phyloP scores from a whole-genome alignment of 768 basidiomycete genomes.

The Omphalotus guepiniiformis region DNA sequence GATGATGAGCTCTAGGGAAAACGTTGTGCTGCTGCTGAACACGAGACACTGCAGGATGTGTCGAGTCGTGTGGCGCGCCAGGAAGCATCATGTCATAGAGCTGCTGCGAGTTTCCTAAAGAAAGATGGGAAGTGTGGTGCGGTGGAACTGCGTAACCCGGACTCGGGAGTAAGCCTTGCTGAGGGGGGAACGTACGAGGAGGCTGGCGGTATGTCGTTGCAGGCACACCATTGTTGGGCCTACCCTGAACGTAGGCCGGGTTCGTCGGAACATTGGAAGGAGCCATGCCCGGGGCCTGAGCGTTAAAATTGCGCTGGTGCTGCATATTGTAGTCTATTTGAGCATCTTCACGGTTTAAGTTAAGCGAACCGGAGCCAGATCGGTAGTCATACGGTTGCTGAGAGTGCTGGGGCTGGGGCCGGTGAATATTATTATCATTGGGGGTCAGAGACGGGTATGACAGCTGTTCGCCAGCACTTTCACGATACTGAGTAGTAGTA shows the following conservation, averaged over 20 bases:
- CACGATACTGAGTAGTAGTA: constrained; percentile 29
- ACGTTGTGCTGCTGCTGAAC: constrained; percentile 76
- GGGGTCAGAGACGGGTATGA: constrained; percentile 68
- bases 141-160: constrained; percentile 44
- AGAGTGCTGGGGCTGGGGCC: constrained; percentile 46
- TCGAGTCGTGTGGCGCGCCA: constrained; percentile 43
- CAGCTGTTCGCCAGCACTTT: constrained; percentile 33
- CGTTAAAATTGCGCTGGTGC: constrained; percentile 54
- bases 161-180: constrained; percentile 43
- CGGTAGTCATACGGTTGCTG: too few relatives aligned
- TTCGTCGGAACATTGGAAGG: constrained; percentile 22
- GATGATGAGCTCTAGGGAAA: constrained; percentile 73
- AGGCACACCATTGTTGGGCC: constrained; percentile 44
- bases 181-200: constrained; percentile 55
- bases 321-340: constrained; percentile 52
- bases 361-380: constrained; percentile 17
- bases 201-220: constrained; percentile 57
- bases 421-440: constrained; percentile 41
- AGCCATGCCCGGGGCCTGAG: constrained; percentile 34
- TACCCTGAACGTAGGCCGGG: constrained; percentile 47
- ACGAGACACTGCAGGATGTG: constrained; percentile 63
- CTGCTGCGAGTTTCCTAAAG: constrained; percentile 71
- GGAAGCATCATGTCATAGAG: constrained; percentile 78
- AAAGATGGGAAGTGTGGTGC: constrained; percentile 62
- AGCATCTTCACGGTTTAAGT: constrained; percentile 37